A percentile compares a stretch with the other conserved stretches of the same genome.
Evolutionary conservation across 106 monocot genomes (phyloP).

Genomic region (Allium fistulosum): DNA sequence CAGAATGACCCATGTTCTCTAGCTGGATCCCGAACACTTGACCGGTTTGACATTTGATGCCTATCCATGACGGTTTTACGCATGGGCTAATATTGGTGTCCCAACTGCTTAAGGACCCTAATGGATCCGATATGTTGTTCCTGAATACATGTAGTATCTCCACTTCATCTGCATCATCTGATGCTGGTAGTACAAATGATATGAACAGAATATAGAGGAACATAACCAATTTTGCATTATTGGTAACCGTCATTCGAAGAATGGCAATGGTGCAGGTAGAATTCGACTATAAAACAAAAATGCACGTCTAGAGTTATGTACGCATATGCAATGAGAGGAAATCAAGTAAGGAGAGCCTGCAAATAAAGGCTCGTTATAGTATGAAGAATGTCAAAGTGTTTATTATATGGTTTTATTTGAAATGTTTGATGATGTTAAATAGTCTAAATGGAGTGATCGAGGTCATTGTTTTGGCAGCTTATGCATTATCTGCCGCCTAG

Average conservation of each 20-base stretch:
- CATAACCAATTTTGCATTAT: neutral
- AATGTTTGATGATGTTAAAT: too few relatives aligned
- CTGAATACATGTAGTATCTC: neutral
- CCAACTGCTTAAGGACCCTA: slow-evolving; percentile 2
- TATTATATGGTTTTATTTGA: too few relatives aligned
- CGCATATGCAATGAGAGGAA: too few relatives aligned
- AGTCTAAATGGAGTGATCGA: too few relatives aligned
- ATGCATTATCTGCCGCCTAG: too few relatives aligned
- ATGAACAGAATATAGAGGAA: neutral
- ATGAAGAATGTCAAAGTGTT: too few relatives aligned
- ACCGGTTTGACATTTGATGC: slow-evolving; percentile 25
- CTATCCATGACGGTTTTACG: slow-evolving; percentile 13
- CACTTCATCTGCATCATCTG: neutral
- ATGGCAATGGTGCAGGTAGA: too few relatives aligned
- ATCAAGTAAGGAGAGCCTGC: too few relatives aligned
- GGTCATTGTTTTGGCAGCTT: too few relatives aligned
- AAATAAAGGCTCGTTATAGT: too few relatives aligned
- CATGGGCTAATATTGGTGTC: neutral
- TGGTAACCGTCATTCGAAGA: neutral
- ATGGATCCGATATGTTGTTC: neutral
- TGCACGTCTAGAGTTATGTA: too few relatives aligned
- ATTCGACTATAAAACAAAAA: too few relatives aligned
- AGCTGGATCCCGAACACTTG: slow-evolving; percentile 30
- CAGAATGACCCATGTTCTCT: slow-evolving; percentile 50
- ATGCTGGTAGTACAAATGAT: neutral